phyloP scores from a whole-genome alignment of 129 eudicot genomes.

The Lactuca saligna region DNA sequence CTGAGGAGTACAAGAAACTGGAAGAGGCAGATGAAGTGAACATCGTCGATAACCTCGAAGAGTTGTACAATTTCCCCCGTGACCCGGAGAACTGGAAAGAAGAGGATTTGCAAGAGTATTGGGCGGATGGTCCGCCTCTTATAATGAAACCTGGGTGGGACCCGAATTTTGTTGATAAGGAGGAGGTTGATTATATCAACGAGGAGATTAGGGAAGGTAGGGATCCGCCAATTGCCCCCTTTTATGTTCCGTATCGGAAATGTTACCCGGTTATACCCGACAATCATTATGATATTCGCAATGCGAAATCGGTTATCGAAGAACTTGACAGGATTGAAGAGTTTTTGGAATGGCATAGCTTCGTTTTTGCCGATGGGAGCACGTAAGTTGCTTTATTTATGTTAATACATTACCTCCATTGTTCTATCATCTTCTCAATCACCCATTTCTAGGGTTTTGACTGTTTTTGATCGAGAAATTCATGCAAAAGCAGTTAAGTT shows the following conservation, averaged over 20 bases:
- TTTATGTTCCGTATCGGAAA: conserved; percentile 81
- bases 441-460: conserved; percentile 2
- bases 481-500: not conserved
- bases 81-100: conserved; percentile 87
- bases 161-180: conserved; percentile 52
- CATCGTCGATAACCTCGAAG: conserved; percentile 31
- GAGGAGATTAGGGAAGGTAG: conserved; percentile 49
- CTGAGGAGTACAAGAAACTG: conserved; percentile 29
- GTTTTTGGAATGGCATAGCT: conserved; percentile 83
- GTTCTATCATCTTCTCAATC: not conserved
- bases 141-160: conserved; percentile 66
- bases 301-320: conserved; percentile 57
- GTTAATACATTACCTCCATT: not conserved
- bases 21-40: conserved; percentile 32
- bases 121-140: conserved; percentile 67
- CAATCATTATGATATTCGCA: conserved; percentile 47
- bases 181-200: conserved; percentile 35
- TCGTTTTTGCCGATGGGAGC: conserved; percentile 78
- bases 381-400: conserved; percentile 49
- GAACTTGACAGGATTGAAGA: conserved; percentile 93
- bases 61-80: conserved; percentile 53
- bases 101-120: conserved; percentile 68
- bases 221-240: conserved; percentile 75
- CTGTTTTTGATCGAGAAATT: conserved; percentile 11
- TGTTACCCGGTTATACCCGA: conserved; percentile 58